These are phyloP conservation scores for Actinomortierella ambigua DNA, from an alignment of 371 early-diverging fungal species.

Conservation along the genomic window DNA sequence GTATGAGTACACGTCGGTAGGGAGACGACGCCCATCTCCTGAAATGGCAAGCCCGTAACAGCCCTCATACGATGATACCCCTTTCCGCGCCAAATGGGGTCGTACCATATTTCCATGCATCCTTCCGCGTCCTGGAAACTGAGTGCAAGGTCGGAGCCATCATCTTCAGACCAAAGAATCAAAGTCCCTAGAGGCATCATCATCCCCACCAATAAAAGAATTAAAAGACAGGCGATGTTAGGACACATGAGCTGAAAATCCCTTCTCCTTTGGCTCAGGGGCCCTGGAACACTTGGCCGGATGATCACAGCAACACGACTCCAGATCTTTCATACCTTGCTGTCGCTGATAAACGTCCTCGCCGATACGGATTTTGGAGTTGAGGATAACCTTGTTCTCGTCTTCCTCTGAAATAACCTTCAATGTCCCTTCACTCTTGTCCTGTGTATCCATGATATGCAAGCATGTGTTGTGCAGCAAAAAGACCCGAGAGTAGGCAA, in stretches of 20 bases:
- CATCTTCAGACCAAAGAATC: conserved; percentile 92
- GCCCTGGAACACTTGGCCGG: too few species aligned
- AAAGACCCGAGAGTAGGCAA: conserved; percentile 15
- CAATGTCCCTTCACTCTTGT: conserved; percentile 58
- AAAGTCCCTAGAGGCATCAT: conserved; percentile 69
- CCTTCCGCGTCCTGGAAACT: conserved; percentile 90
- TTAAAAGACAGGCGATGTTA: conserved; percentile 1
- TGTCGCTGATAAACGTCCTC: conserved; percentile 77
- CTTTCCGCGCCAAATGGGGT: conserved; percentile 9
- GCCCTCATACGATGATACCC: conserved; percentile 10
- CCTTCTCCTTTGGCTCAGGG: too few species aligned
- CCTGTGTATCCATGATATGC: conserved; percentile 25
- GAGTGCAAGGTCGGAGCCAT: conserved; percentile 80
- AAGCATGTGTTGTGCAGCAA: conserved; percentile 14
- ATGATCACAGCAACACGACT: too few species aligned
- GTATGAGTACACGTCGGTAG: too few species aligned
- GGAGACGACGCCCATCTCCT: neutral
- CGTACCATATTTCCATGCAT: conserved; percentile 81
- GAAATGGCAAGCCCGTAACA: too few species aligned
- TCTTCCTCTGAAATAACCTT: conserved; percentile 72
- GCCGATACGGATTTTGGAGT: conserved; percentile 63
- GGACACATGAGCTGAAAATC: too few species aligned
- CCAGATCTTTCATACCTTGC: too few species aligned
- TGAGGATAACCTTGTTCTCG: conserved; percentile 59
- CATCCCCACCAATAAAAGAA: conserved; percentile 1